phyloP scores from a whole-genome alignment of 805 yeast genomes.

The Kodamaea fukazawae region DNA sequence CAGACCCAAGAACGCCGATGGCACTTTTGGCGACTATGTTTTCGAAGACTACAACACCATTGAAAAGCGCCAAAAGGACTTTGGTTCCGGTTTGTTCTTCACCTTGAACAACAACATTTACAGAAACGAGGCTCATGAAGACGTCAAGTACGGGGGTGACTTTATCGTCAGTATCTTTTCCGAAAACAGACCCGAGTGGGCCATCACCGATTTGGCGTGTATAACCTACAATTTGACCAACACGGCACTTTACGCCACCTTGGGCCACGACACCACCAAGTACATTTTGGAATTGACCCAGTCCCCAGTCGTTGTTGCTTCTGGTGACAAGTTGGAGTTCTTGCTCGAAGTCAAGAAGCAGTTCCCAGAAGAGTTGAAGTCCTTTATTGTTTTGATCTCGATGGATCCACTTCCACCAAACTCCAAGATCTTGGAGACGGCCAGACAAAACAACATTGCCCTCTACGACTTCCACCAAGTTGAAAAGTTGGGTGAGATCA shows the following conservation, averaged over 20 bases:
- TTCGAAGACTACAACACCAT: constrained; percentile 30
- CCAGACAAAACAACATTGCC: constrained; percentile 20
- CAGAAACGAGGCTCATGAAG: constrained; percentile 23
- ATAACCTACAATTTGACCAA: constrained; percentile 41
- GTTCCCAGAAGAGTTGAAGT: constrained; percentile 22
- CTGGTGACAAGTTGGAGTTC: constrained; percentile 30
- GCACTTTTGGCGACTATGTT: constrained; percentile 30
- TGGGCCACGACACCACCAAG: constrained; percentile 56
- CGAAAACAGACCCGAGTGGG: constrained; percentile 66
- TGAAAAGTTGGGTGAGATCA: constrained; percentile 38
- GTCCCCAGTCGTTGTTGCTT: constrained; percentile 47
- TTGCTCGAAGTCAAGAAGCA: constrained; percentile 29
- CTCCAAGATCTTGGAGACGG: constrained; percentile 15
- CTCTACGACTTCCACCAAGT: constrained; percentile 25
- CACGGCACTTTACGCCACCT: constrained; percentile 27
- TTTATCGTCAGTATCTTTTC: constrained; percentile 58
- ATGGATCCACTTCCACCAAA: constrained; percentile 27
- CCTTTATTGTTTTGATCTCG: constrained; percentile 34
- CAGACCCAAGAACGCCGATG: constrained; percentile 28
- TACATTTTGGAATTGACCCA: constrained; percentile 62
- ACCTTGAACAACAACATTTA: constrained; percentile 32
- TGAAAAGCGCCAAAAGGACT: constrained; percentile 25
- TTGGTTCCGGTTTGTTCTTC: constrained; percentile 42
- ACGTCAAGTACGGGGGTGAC: constrained; percentile 18
- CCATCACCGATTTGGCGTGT: constrained; percentile 65